phyloP scores from a whole-genome alignment of 2,329 filamentous ascomycete genomes.

The Paramyrothecium roridum region DNA sequence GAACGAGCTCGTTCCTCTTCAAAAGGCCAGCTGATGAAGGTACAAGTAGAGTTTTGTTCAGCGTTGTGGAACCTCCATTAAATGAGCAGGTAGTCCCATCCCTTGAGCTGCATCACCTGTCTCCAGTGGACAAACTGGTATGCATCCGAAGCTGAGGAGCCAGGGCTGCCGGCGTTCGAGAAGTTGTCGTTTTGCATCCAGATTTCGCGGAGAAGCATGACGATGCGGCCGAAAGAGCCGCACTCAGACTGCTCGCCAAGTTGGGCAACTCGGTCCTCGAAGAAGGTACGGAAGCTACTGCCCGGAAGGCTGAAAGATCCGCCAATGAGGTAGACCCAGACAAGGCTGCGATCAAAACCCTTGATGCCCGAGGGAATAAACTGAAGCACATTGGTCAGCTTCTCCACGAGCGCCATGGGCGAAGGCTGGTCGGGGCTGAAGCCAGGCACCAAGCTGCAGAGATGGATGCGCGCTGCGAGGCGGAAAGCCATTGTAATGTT shows the following conservation, averaged over 20 bases:
- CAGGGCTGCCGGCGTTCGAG: slow-evolving; percentile 30
- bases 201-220: slow-evolving; percentile 73
- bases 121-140: slow-evolving; percentile 84
- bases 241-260: slow-evolving; percentile 75
- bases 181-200: slow-evolving; percentile 74
- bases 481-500: slow-evolving; percentile 93
- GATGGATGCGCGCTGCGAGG: slow-evolving; percentile 87
- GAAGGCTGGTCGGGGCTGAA: slow-evolving; percentile 73
- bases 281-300: slow-evolving; percentile 74
- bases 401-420: slow-evolving; percentile 73
- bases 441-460: slow-evolving; percentile 92
- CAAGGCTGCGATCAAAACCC: slow-evolving; percentile 86
- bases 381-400: slow-evolving; percentile 72
- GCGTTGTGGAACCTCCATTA: slow-evolving; percentile 34
- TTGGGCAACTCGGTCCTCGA: slow-evolving; percentile 69
- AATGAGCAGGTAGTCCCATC: slow-evolving; percentile 91
- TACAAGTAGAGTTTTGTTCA: slow-evolving; percentile 9
- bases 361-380: slow-evolving; percentile 77
- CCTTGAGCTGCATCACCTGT: slow-evolving; percentile 87
- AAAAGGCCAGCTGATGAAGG: slow-evolving; percentile 34
- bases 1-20: slow-evolving; percentile 20
- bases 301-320: slow-evolving; percentile 72
- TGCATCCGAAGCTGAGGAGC: slow-evolving; percentile 31
- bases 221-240: slow-evolving; percentile 83
- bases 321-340: slow-evolving; percentile 89